phyloP scores from a whole-genome alignment of 2,329 filamentous ascomycete genomes.

The Aspergillus awamori region DNA sequence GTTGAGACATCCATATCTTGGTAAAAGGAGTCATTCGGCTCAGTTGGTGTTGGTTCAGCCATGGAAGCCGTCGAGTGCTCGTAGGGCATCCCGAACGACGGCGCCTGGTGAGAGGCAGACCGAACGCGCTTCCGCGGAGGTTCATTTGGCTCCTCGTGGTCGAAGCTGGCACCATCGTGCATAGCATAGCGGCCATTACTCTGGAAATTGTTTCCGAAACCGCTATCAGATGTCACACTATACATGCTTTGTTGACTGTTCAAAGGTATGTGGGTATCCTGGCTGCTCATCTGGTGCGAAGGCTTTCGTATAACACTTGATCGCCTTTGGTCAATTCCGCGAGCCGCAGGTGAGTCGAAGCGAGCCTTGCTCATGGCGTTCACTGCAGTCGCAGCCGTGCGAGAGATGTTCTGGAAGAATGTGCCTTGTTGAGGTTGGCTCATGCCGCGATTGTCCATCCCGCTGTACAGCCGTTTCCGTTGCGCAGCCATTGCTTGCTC shows the following conservation, averaged over 20 bases:
- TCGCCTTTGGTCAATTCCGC: conserved; percentile 65
- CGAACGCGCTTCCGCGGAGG: conserved; percentile 79
- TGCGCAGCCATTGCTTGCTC: conserved; percentile 98
- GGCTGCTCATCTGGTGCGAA: conserved; percentile 62
- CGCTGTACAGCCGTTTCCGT: conserved; percentile 88
- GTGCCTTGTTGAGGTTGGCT: conserved; percentile 71
- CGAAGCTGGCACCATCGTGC: conserved; percentile 49
- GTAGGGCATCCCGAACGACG: conserved; percentile 38
- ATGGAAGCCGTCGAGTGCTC: conserved; percentile 41
- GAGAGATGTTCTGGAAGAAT: conserved; percentile 96
- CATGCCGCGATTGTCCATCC: conserved; percentile 68
- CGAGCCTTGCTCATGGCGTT: conserved; percentile 96
- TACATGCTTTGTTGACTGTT: conserved; percentile 80
- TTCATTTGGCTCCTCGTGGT: conserved; percentile 64
- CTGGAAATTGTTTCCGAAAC: conserved; percentile 68
- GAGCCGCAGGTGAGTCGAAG: conserved; percentile 81
- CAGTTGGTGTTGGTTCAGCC: conserved; percentile 48
- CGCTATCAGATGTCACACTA: conserved; percentile 73
- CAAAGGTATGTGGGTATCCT: conserved; percentile 66
- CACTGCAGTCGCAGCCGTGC: conserved; percentile 87
- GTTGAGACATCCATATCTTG: conserved; percentile 42
- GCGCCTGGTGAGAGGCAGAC: conserved; percentile 55
- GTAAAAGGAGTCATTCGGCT: conserved; percentile 52
- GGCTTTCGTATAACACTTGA: conserved; percentile 72
- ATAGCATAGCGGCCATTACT: conserved; percentile 45